phyloP scores from a whole-genome alignment of 345 rosid species.

The Nephelium lappaceum region DNA sequence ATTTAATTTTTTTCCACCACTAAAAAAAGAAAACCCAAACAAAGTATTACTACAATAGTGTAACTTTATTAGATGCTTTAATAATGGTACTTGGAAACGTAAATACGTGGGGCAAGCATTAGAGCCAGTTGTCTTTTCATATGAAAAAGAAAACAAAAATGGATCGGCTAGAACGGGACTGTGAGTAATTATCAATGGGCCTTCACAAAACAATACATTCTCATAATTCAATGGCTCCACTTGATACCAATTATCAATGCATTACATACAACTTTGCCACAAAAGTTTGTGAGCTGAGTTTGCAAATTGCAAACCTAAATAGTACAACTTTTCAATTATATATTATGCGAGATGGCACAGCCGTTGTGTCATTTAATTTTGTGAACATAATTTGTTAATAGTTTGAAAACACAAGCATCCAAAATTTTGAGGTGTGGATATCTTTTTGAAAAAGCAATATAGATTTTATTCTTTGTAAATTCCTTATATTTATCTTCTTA shows the following conservation, averaged over 20 bases:
- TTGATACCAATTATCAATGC: neutral
- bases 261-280: neutral
- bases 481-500: too few species aligned
- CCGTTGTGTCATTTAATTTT: neutral
- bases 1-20: too few species aligned
- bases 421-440: neutral
- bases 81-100: neutral
- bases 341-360: neutral
- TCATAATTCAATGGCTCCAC: slow-evolving; percentile 22
- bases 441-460: neutral
- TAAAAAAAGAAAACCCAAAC: too few species aligned
- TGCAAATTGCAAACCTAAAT: neutral
- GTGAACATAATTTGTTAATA: too few species aligned
- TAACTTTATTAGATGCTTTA: neutral
- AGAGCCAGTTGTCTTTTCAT: neutral
- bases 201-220: neutral
- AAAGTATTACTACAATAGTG: too few species aligned
- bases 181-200: neutral
- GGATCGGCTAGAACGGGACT: neutral
- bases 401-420: neutral
- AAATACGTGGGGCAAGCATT: neutral
- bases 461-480: neutral
- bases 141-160: neutral
- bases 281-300: neutral
- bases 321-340: neutral